Evolutionary conservation across 768 basidiomycete genomes (phyloP).

Genomic region (Hygrophoropsis aurantiaca): DNA sequence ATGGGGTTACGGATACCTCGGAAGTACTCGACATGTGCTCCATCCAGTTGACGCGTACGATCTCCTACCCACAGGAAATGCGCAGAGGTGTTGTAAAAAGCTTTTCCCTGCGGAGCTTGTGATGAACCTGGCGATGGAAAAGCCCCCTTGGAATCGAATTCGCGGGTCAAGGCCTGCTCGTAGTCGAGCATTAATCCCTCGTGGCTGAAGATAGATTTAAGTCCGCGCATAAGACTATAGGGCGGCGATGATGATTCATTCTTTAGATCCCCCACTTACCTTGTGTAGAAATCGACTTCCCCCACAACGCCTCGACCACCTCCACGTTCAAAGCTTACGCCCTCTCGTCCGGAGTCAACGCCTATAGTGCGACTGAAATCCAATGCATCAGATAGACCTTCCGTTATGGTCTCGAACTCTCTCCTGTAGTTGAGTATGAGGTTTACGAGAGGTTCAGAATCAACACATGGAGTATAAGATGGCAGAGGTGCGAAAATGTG

Average conservation of each 20-base stretch:
- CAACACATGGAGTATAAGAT: conserved; percentile 3
- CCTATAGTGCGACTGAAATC: conserved; percentile 93
- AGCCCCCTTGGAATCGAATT: conserved; percentile 43
- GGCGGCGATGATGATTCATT: neutral
- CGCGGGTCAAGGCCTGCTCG: conserved; percentile 87
- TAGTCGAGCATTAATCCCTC: conserved; percentile 92
- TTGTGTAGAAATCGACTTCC: conserved; percentile 93
- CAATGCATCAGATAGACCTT: conserved; percentile 84
- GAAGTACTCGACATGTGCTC: conserved; percentile 96
- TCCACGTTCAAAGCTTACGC: conserved; percentile 63
- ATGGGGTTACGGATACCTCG: conserved; percentile 90
- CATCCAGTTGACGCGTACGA: conserved; percentile 86
- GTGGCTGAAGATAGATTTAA: conserved; percentile 50
- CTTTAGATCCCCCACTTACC: conserved; percentile 43
- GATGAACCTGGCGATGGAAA: conserved; percentile 2
- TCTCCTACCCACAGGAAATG: conserved; percentile 99
- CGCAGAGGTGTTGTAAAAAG: conserved; percentile 86
- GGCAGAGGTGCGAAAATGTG: conserved; percentile 5
- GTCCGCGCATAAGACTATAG: too few relatives aligned
- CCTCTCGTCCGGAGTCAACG: conserved; percentile 49
- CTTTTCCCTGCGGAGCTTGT: conserved; percentile 24
- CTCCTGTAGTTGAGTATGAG: conserved; percentile 39
- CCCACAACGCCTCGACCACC: conserved; percentile 72
- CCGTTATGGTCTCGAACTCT: conserved; percentile 85
- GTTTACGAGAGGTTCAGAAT: conserved; percentile 4